Evolutionary conservation across 2,329 filamentous ascomycete genomes (phyloP).

Genomic region (Cladosporium cucumerinum): DNA sequence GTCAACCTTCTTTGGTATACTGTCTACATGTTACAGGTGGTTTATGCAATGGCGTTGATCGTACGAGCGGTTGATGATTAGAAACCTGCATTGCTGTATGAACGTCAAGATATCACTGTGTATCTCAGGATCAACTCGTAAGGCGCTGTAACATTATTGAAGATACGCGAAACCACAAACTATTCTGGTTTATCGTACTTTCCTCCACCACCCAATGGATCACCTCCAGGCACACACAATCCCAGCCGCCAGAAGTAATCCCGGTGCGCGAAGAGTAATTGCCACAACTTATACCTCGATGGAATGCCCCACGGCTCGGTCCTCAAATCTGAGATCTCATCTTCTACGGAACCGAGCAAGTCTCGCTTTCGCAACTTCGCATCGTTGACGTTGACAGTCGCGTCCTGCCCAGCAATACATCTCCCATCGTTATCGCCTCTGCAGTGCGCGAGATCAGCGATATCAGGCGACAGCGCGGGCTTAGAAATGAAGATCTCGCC

Average conservation of each 20-base stretch:
- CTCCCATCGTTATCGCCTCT: conserved; percentile 64
- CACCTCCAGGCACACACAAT: conserved; percentile 67
- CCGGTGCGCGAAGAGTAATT: conserved; percentile 86
- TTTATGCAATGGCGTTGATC: neutral
- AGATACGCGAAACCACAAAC: neutral
- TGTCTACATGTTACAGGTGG: neutral
- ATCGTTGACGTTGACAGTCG: conserved; percentile 22
- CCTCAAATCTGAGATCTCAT: conserved; percentile 33
- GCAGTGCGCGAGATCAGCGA: conserved; percentile 69
- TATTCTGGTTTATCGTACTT: conserved; percentile 18
- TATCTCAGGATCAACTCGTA: too few species aligned
- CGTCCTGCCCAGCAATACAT: conserved; percentile 65
- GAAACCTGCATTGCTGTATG: too few species aligned
- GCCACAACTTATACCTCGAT: conserved; percentile 75
- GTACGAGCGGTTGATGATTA: neutral
- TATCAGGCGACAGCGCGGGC: conserved; percentile 62
- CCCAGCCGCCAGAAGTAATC: conserved; percentile 97
- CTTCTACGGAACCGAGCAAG: conserved; percentile 25
- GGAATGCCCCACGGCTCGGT: conserved; percentile 39
- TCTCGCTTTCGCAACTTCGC: conserved; percentile 11
- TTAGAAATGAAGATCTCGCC: conserved; percentile 87
- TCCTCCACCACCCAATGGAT: conserved; percentile 29
- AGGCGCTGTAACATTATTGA: too few species aligned
- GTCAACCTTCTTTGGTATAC: neutral
- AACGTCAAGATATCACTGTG: too few species aligned